phyloP scores from a whole-genome alignment of 2,329 filamentous ascomycete genomes.

The Tricladium varicosporioides region DNA sequence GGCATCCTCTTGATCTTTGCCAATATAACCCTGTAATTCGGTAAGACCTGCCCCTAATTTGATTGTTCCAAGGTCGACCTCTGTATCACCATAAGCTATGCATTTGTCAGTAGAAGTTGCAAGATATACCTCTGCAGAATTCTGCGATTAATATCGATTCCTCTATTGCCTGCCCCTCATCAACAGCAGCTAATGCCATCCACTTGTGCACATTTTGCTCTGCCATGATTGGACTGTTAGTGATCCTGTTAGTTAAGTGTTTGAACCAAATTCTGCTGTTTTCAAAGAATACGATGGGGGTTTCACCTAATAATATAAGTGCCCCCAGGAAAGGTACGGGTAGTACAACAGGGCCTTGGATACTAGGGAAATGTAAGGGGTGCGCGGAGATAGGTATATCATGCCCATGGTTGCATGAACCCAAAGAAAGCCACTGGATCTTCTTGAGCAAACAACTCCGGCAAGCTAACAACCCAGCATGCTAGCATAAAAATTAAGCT shows the following conservation, averaged over 20 bases:
- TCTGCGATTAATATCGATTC: constrained; percentile 16
- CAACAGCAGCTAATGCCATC: constrained; percentile 9
- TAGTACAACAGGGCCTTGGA: too few relatives aligned
- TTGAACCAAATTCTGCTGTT: background rate
- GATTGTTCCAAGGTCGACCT: constrained; percentile 15
- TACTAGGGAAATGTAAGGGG: too few relatives aligned
- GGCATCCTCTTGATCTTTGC: constrained; percentile 18
- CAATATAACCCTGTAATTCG: constrained; percentile 21
- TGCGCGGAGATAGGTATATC: too few relatives aligned
- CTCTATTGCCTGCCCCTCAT: background rate
- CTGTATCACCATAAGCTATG: constrained; percentile 11
- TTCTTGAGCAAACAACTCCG: too few relatives aligned
- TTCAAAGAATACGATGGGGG: too few relatives aligned
- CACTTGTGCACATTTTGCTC: constrained; percentile 18
- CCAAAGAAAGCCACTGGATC: too few relatives aligned
- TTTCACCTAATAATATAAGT: too few relatives aligned
- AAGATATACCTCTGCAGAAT: constrained; percentile 16
- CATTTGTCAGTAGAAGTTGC: background rate
- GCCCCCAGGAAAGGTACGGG: too few relatives aligned
- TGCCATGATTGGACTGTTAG: constrained; percentile 9
- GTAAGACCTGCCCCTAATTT: constrained; percentile 14
- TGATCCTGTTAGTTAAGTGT: background rate
- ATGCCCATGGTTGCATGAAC: too few relatives aligned
- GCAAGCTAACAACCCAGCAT: too few relatives aligned
- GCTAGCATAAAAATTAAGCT: too few relatives aligned